Evolutionary conservation across 1,284 basidiomycete species (phyloP), one percentile per base, ranked within the genome.

Genomic region (Waitea zeae): DNA sequence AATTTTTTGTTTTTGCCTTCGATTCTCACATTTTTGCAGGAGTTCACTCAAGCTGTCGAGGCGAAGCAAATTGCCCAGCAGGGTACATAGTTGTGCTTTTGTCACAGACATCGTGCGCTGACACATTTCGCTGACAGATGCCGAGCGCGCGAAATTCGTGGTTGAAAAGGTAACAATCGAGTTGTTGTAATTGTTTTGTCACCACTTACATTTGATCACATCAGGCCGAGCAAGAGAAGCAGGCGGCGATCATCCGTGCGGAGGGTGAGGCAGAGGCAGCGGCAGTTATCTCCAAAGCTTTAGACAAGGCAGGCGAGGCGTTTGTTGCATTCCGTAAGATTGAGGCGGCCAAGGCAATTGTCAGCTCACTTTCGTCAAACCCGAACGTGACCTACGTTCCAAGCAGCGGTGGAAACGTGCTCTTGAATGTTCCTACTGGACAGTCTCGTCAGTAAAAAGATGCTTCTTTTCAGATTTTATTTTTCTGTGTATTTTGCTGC

Each of bases 251-350:
- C 42, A 96, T 99, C 43, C 77, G 95, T 38, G 92, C 95, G 2
- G 93, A 99, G 57, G 95, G 95, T 41, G 93, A 99, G 62, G 93
- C 93, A 3, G 92, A 98, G 60, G 95, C 93, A 6, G 90, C 90
- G 4, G 62, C 74, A 38, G 92, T 89, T 38, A 96, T 99, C 50
- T 93, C 88, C 12, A 70, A 65, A 41, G 88, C 95, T n/a, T 58
- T 96, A 50, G 81, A 87, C 49, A 87, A 81, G 62, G 92, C 90
- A 2, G 95, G 93, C 13, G 90, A 96, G 49, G 93, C 88, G 26
- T 88, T 97, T 56, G 74, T 99, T 37, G 81, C 89, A 41, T 77
- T 99, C 54, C 70, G 92, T 48, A 88, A 92, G 59, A 98, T 99
- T 49, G 95, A 99, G 62, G 88, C 95, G 29, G 84, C 83, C 64